phyloP scores from a whole-genome alignment of 2,329 filamentous ascomycete species.

The Corniculantispora saksenae region DNA sequence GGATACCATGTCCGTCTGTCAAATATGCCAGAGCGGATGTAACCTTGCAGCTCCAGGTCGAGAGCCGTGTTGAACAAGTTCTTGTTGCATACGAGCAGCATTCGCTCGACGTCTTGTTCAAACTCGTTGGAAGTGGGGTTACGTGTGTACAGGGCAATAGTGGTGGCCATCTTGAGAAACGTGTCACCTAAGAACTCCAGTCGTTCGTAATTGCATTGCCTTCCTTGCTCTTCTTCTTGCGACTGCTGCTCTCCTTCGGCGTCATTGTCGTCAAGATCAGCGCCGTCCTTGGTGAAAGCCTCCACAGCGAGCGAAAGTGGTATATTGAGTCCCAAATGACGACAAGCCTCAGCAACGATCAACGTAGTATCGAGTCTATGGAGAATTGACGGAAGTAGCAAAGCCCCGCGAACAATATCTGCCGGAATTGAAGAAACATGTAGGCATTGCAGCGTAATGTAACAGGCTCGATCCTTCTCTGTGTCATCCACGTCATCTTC shows the following conservation, averaged over 20 bases:
- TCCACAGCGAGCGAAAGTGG: slow-evolving; percentile 74
- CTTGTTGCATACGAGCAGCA: slow-evolving; percentile 87
- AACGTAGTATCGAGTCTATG: slow-evolving; percentile 80
- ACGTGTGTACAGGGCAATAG: slow-evolving; percentile 78
- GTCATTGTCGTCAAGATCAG: slow-evolving; percentile 74
- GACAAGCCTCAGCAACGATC: slow-evolving; percentile 75
- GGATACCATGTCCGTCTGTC: slow-evolving; percentile 89
- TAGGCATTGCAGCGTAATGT: slow-evolving; percentile 75
- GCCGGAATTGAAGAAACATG: slow-evolving; percentile 74
- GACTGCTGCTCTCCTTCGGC: slow-evolving; percentile 83
- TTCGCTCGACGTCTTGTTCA: slow-evolving; percentile 85
- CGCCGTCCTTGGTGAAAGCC: slow-evolving; percentile 88
- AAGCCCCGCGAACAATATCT: slow-evolving; percentile 69
- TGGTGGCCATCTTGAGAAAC: slow-evolving; percentile 94
- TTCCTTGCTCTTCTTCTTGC: slow-evolving; percentile 82
- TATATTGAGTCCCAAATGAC: slow-evolving; percentile 64
- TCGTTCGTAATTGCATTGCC: slow-evolving; percentile 79
- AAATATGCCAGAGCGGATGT: slow-evolving; percentile 81
- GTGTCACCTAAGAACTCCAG: slow-evolving; percentile 92
- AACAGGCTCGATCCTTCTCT: slow-evolving; percentile 45
- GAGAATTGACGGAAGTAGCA: slow-evolving; percentile 81
- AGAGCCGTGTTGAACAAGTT: slow-evolving; percentile 81
- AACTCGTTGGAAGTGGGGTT: slow-evolving; percentile 80
- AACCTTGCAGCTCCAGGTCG: slow-evolving; percentile 66
- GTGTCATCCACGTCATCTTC: slow-evolving; percentile 45